These are phyloP conservation scores for Nigrograna mackinnonii DNA, from an alignment of 2,329 filamentous ascomycete genomes.

Conservation along the genomic window DNA sequence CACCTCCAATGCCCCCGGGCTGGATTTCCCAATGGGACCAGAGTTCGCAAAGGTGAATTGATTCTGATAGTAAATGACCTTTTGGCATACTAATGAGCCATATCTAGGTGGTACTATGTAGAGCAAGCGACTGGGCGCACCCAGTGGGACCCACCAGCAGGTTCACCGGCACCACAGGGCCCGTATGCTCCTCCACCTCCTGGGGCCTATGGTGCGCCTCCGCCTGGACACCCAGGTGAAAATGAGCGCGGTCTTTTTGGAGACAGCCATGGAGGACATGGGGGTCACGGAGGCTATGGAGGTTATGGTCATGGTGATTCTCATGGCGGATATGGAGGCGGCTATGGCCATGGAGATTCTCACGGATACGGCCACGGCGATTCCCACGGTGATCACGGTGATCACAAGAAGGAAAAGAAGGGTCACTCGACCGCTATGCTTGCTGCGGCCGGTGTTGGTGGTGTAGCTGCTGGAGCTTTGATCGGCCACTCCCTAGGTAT, in stretches of 20 bases:
- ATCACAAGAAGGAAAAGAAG: conserved; percentile 36
- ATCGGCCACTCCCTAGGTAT: conserved; percentile 61
- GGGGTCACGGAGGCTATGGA: conserved; percentile 21
- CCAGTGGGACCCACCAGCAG: conserved; percentile 65
- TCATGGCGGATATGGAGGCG: conserved; percentile 11
- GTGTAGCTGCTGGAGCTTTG: conserved; percentile 63
- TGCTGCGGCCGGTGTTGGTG: conserved; percentile 60
- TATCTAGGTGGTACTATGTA: conserved; percentile 71
- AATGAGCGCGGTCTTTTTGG: conserved; percentile 33
- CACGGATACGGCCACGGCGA: conserved; percentile 2
- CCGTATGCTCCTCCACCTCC: conserved; percentile 35
- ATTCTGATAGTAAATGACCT: too few relatives aligned
- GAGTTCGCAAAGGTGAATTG: conserved; percentile 59
- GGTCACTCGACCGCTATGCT: conserved; percentile 53
- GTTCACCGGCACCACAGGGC: conserved; percentile 27
- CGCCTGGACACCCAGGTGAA: conserved; percentile 12
- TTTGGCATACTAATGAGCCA: too few relatives aligned
- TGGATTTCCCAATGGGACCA: conserved; percentile 69
- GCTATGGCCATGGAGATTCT: conserved; percentile 17
- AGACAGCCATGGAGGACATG: conserved; percentile 11
- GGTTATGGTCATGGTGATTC: conserved; percentile 6
- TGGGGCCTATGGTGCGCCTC: conserved; percentile 5
- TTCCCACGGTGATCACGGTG: background rate
- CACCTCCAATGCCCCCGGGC: conserved; percentile 56
- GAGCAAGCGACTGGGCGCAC: conserved; percentile 64